phyloP scores from a whole-genome alignment of 192 early-diverging fungal genomes.

The Backusella luteola region DNA sequence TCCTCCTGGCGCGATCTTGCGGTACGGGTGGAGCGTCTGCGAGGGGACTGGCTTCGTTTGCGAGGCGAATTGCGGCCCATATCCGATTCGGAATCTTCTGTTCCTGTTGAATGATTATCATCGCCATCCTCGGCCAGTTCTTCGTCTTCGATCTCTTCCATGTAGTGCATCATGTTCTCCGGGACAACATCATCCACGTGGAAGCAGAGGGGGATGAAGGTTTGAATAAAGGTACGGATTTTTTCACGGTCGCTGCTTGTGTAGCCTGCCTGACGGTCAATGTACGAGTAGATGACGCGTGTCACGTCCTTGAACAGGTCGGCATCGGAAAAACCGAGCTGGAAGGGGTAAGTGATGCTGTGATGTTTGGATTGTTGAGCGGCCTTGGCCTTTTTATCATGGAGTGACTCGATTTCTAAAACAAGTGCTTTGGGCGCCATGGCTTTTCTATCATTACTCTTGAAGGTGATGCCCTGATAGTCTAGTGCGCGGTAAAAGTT shows the following conservation, averaged over 20 bases:
- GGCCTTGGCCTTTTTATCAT: conserved; percentile 22
- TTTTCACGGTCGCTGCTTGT: conserved; percentile 63
- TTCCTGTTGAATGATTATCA: conserved; percentile 29
- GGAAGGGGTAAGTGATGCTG: conserved; percentile 38
- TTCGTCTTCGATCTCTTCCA: conserved; percentile 52
- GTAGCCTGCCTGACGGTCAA: conserved; percentile 60
- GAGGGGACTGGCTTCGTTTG: conserved; percentile 3
- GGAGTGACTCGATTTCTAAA: conserved; percentile 82
- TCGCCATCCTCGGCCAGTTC: conserved; percentile 47
- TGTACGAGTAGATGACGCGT: conserved; percentile 69
- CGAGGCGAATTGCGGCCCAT: conserved; percentile 18
- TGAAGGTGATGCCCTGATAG: conserved; percentile 92
- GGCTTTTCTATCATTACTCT: conserved; percentile 79
- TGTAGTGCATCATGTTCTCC: conserved; percentile 41
- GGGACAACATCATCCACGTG: conserved; percentile 47
- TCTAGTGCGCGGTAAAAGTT: conserved; percentile 96
- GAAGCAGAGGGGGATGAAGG: conserved; percentile 73
- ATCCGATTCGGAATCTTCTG: conserved; percentile 38
- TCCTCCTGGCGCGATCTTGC: conserved; percentile 25
- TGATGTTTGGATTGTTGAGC: neutral
- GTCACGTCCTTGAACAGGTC: conserved; percentile 78
- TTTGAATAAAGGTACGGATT: conserved; percentile 73
- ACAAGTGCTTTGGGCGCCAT: conserved; percentile 76
- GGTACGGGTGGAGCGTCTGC: neutral
- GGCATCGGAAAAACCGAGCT: conserved; percentile 72